These are phyloP conservation scores for Penicillium sp. DNA, from an alignment of 2,329 filamentous ascomycete species.

Conservation along the genomic window DNA sequence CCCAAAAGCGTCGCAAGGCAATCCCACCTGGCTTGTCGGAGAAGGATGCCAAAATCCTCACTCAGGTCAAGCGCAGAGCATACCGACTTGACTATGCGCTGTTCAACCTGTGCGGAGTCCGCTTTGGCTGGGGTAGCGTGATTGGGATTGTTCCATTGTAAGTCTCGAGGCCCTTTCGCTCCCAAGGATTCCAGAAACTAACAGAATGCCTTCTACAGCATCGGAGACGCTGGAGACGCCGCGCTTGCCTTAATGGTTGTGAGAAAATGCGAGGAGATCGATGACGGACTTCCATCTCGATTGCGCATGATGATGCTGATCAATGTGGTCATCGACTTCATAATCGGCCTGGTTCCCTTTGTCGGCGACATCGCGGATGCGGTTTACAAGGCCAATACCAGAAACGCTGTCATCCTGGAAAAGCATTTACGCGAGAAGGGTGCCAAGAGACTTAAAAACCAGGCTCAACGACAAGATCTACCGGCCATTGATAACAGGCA, in stretches of 20 bases:
- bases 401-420: slow-evolving; percentile 50
- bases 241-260: slow-evolving; percentile 76
- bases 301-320: slow-evolving; percentile 73
- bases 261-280: slow-evolving; percentile 68
- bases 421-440: slow-evolving; percentile 46
- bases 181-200: background rate
- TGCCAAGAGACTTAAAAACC: slow-evolving; percentile 32
- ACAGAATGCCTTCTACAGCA: slow-evolving; percentile 43
- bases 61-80: slow-evolving; percentile 79
- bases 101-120: slow-evolving; percentile 77
- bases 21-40: slow-evolving; percentile 79
- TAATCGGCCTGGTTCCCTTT: slow-evolving; percentile 55
- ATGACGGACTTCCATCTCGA: slow-evolving; percentile 66
- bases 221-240: slow-evolving; percentile 74
- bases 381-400: slow-evolving; percentile 51
- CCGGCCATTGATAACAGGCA: background rate
- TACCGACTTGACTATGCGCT: slow-evolving; percentile 84
- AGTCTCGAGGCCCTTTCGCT: slow-evolving; percentile 41
- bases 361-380: slow-evolving; percentile 52
- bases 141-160: slow-evolving; percentile 82
- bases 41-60: slow-evolving; percentile 80
- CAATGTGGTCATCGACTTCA: slow-evolving; percentile 63
- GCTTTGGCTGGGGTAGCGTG: slow-evolving; percentile 86
- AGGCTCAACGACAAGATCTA: slow-evolving; percentile 24
- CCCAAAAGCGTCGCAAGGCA: slow-evolving; percentile 82